Base-by-base conservation (phyloP, 371 early-diverging fungal genomes). In the Actinomortierella wolfii region DNA sequence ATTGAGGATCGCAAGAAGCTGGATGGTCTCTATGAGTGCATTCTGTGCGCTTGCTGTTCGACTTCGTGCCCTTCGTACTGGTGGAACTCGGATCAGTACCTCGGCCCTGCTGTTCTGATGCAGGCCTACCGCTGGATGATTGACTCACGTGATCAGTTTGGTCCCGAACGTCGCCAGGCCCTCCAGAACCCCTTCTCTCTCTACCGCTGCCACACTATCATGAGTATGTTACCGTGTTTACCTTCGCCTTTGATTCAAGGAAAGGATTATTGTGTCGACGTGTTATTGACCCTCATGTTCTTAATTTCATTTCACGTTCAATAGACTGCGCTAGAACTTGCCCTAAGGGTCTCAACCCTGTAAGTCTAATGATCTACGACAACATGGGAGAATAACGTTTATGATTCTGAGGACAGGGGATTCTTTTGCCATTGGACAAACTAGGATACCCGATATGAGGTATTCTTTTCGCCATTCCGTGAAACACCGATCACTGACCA, bases 91-190 rank as follows among this genome's bases (percentile, higher is more conserved):
- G 90, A 93, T 40, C 92, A 89, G 54, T 97, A 96, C 81, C 87
- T 97, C 29, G 98, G 98, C 51, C 98, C 98, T 21, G 95, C 98
- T 29, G 94, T 94, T 21, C 84, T 97, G 64, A 88, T 97, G 91
- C 97, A 96, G 82, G 94, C 97, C 47, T 97, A 95, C 85, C 92
- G 98, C 78, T 97, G 98, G 98, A 96, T 96, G 93, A 90, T 89
- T 56, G 97, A 97, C 80, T 91, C 92, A 44, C 92, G 98, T 78
- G 98, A 98, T 78, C 93, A 97, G 68, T 92, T 89, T 67, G 93
- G 93, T 47, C 66, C 80, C 59, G 93, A 96, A 79, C 91, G 98
- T 68, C 88, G 96, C 63, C 88, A 83, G 56, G 87, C 87, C 57
- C 83, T 98, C 67, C 97, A 98, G 79, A 95, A 95, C 79, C 89